Percentiles rank a stretch among this genome's conserved stretches.
Evolutionary conservation across 116 monocot species (phyloP).

Genomic region (Phalaenopsis hybrid): DNA sequence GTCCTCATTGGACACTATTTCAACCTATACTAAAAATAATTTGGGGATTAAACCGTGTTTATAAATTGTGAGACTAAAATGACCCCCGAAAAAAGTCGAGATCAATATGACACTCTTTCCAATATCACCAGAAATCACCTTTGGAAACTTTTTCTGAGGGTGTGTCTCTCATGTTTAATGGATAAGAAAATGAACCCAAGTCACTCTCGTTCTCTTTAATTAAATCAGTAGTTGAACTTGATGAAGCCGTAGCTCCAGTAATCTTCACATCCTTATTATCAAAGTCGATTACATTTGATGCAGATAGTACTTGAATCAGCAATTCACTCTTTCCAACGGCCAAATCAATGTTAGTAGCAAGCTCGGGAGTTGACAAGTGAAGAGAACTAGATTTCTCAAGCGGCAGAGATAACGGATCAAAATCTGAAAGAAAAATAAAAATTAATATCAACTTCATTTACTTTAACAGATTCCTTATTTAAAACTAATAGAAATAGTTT

Average conservation of each 20-base stretch:
- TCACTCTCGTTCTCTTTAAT: neutral
- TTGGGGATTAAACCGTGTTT: no score
- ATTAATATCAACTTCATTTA: neutral
- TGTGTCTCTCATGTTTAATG: neutral
- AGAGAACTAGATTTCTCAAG: neutral
- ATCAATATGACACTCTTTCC: no score
- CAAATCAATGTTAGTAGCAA: neutral
- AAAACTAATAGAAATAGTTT: neutral
- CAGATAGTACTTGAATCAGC: neutral
- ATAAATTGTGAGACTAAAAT: no score
- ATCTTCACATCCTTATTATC: slow-evolving; percentile 7
- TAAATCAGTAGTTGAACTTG: neutral
- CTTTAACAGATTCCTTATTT: neutral
- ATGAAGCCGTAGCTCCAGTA: neutral
- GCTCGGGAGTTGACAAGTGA: slow-evolving; percentile 5
- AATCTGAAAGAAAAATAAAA: neutral
- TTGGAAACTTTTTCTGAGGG: neutral
- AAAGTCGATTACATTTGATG: neutral
- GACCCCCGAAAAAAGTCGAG: no score
- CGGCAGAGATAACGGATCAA: neutral
- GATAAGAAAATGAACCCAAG: neutral
- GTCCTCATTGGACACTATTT: no score
- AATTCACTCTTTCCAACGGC: slow-evolving; percentile 4
- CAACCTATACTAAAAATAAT: no score
- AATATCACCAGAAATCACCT: slow-evolving; percentile 3